Conservation (phyloP, 2,329 filamentous ascomycete genomes). For the Colletotrichum cereale region DNA sequence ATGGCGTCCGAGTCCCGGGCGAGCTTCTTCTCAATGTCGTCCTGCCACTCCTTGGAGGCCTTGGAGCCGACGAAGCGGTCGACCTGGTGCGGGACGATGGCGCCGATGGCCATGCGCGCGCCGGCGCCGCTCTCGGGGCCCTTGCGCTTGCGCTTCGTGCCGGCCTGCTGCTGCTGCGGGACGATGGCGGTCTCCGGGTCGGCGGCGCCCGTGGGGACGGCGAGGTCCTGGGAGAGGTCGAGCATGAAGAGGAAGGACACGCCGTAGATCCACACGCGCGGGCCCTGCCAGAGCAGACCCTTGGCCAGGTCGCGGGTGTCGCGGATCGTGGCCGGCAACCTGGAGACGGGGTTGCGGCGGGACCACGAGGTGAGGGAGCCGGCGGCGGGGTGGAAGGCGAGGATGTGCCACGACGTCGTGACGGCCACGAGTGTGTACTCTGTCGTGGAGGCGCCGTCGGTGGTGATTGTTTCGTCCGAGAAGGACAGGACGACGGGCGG, state of each 20-base stretch:
- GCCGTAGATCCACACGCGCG: slow-evolving; percentile 88
- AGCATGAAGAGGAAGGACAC: slow-evolving; percentile 92
- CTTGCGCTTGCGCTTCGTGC: slow-evolving; percentile 67
- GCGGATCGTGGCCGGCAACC: slow-evolving; percentile 80
- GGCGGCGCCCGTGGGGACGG: slow-evolving; percentile 49
- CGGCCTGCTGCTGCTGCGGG: slow-evolving; percentile 40
- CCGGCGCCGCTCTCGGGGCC: slow-evolving; percentile 65
- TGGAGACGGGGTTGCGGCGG: slow-evolving; percentile 80
- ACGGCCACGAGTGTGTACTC: slow-evolving; percentile 65
- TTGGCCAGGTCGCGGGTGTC: slow-evolving; percentile 84
- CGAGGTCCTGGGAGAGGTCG: slow-evolving; percentile 80
- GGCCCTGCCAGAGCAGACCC: slow-evolving; percentile 85
- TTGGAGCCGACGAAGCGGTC: slow-evolving; percentile 45
- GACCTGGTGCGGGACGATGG: slow-evolving; percentile 59
- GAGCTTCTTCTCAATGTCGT: slow-evolving; percentile 46
- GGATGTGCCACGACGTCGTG: slow-evolving; percentile 73
- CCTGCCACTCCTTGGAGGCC: slow-evolving; percentile 53
- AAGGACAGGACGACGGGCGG: slow-evolving; percentile 78
- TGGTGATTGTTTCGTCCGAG: slow-evolving; percentile 60
- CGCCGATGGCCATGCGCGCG: slow-evolving; percentile 62
- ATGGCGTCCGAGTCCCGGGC: slow-evolving; percentile 53
- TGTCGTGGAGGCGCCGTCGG: slow-evolving; percentile 42
- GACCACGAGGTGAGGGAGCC: slow-evolving; percentile 89
- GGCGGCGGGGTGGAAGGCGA: slow-evolving; percentile 82
- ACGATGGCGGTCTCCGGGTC: slow-evolving; percentile 38